Conservation (phyloP, 805 yeast genomes). For the Kodamaea hsintzibuensis region DNA sequence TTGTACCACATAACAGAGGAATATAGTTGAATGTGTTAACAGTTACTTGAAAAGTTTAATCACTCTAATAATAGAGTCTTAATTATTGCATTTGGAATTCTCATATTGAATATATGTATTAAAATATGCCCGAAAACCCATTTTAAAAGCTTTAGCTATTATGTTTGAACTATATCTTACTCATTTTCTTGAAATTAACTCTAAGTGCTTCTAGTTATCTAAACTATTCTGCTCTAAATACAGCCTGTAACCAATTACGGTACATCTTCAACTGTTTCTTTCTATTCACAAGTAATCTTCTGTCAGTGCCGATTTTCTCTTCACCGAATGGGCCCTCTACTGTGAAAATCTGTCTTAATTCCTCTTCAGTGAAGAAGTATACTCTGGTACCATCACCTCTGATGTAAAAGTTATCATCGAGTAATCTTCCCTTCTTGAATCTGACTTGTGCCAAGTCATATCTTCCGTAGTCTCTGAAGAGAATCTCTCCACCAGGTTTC, state of each 20-base stretch:
- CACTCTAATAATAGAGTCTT: too few species aligned
- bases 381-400: slow-evolving; percentile 98
- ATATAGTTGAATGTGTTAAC: background rate
- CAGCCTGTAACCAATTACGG: slow-evolving; percentile 95
- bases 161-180: background rate
- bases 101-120: too few species aligned
- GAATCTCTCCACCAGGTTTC: slow-evolving; percentile 90
- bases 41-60: too few species aligned
- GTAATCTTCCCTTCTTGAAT: slow-evolving; percentile 80
- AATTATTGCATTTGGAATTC: background rate
- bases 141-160: too few species aligned
- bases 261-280: slow-evolving; percentile 94
- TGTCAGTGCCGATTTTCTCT: slow-evolving; percentile 80
- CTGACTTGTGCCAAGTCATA: slow-evolving; percentile 95
- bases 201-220: too few species aligned
- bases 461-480: slow-evolving; percentile 93
- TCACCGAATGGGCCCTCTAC: slow-evolving; percentile 56
- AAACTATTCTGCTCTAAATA: slow-evolving; percentile 47
- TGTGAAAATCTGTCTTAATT: slow-evolving; percentile 69
- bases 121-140: background rate
- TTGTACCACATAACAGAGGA: background rate
- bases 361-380: slow-evolving; percentile 95
- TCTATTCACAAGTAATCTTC: slow-evolving; percentile 87
- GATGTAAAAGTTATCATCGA: slow-evolving; percentile 92
- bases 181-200: background rate